Percentiles rank a stretch among this genome's conserved stretches.
These are phyloP conservation scores for Arthroderma sp. DNA, from an alignment of 2,329 filamentous ascomycete genomes.

Conservation along the genomic window DNA sequence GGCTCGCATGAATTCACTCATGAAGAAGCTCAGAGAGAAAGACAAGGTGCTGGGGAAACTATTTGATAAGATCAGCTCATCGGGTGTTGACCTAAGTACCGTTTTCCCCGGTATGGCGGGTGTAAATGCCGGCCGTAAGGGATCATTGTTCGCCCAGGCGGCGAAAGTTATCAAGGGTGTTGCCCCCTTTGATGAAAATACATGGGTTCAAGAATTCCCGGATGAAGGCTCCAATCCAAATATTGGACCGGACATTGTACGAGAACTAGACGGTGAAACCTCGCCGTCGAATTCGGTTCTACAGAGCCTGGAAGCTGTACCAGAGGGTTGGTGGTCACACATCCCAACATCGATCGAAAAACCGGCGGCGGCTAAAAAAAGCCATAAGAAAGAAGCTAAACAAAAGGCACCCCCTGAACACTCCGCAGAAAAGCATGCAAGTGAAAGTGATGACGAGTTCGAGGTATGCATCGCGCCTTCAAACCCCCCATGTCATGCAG, in stretches of 20 bases:
- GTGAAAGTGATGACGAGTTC: slow-evolving; percentile 24
- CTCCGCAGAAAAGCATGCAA: slow-evolving; percentile 12
- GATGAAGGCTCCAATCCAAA: slow-evolving; percentile 2
- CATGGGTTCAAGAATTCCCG: slow-evolving; percentile 28
- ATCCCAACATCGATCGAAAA: slow-evolving; percentile 1
- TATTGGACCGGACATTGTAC: slow-evolving; percentile 2
- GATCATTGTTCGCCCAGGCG: slow-evolving; percentile 37
- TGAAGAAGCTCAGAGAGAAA: slow-evolving; percentile 41
- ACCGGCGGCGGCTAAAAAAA: slow-evolving; percentile 2
- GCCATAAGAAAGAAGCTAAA: not conserved
- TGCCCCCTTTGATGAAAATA: slow-evolving; percentile 37
- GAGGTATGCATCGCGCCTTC: slow-evolving; percentile 18
- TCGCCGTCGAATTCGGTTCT: slow-evolving; percentile 4
- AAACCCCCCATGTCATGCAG: not conserved
- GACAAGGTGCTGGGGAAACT: slow-evolving; percentile 46
- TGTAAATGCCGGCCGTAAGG: slow-evolving; percentile 31
- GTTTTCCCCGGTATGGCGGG: slow-evolving; percentile 44
- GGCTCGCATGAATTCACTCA: slow-evolving; percentile 35
- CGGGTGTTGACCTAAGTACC: slow-evolving; percentile 41
- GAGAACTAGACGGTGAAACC: not conserved
- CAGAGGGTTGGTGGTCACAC: slow-evolving; percentile 23
- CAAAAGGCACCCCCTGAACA: slow-evolving; percentile 2
- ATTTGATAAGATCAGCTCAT: slow-evolving; percentile 44
- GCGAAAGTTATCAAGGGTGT: slow-evolving; percentile 42
- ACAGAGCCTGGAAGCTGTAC: slow-evolving; percentile 10